Evolutionary conservation across 768 basidiomycete species (phyloP).

Genomic region (Termitomyces sp.): DNA sequence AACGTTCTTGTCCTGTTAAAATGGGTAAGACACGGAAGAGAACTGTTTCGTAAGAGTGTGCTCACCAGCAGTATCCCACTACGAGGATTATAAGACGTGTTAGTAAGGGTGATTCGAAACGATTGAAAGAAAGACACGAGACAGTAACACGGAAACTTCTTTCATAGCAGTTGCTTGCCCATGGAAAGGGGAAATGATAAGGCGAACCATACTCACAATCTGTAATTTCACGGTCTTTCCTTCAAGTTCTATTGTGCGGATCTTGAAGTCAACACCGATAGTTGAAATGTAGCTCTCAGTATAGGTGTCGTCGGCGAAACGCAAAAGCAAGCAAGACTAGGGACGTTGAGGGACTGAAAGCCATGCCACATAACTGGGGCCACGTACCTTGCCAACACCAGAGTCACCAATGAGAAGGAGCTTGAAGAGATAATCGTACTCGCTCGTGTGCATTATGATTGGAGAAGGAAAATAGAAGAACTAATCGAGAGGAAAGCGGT

Average conservation of each 20-base stretch:
- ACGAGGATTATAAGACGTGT: slow-evolving; percentile 19
- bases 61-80: slow-evolving; percentile 98
- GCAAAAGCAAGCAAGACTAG: slow-evolving; percentile 86
- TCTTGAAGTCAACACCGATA: slow-evolving; percentile 99
- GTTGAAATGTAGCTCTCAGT: slow-evolving; percentile 97
- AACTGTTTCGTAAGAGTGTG: slow-evolving; percentile 1
- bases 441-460: slow-evolving; percentile 71
- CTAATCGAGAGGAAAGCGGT: slow-evolving; percentile 21
- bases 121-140: not conserved
- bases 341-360: slow-evolving; percentile 15
- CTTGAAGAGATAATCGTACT: slow-evolving; percentile 96
- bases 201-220: slow-evolving; percentile 63
- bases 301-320: slow-evolving; percentile 95
- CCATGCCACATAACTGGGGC: slow-evolving; percentile 10
- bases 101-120: slow-evolving; percentile 9
- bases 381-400: slow-evolving; percentile 84
- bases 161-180: not conserved
- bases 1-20: slow-evolving; percentile 83
- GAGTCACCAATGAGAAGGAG: slow-evolving; percentile 93
- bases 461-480: slow-evolving; percentile 18
- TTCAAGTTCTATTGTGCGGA: slow-evolving; percentile 96
- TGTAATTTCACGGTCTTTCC: slow-evolving; percentile 98
- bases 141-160: not conserved
- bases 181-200: slow-evolving; percentile 1
- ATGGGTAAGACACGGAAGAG: slow-evolving; percentile 7